A percentile compares a stretch with the other conserved stretches of the same genome.
phyloP scores from a whole-genome alignment of 768 basidiomycete species.

The Mycena latifolia region DNA sequence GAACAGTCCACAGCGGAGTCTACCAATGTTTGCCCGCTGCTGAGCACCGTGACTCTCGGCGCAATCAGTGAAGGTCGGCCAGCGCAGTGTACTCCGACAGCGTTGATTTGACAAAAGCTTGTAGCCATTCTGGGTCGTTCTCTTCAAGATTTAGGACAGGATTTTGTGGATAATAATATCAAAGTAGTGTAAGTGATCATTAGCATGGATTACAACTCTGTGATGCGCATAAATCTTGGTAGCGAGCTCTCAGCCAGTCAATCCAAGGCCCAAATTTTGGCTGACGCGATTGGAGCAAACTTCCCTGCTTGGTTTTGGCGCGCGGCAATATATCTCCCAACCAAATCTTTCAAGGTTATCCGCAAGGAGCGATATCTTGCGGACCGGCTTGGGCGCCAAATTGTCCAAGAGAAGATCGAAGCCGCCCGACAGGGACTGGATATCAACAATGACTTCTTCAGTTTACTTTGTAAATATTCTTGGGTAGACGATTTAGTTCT shows the following conservation, averaged over 20 bases:
- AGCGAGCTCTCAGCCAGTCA: background rate
- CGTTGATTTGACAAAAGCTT: too few relatives aligned
- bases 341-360: background rate
- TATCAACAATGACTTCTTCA: background rate
- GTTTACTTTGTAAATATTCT: background rate
- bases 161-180: background rate
- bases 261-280: background rate
- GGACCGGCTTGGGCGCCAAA: background rate
- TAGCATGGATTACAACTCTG: too few relatives aligned
- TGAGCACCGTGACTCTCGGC: too few relatives aligned
- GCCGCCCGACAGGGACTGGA: slow-evolving; percentile 8
- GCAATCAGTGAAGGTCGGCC: background rate
- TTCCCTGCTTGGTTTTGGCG: background rate
- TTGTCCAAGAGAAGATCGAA: background rate
- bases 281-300: background rate
- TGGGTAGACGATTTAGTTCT: background rate
- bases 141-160: background rate
- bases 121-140: background rate
- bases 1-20: too few relatives aligned
- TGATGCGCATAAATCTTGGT: too few relatives aligned
- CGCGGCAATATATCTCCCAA: background rate
- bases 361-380: background rate
- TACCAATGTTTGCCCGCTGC: too few relatives aligned
- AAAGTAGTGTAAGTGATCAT: background rate
- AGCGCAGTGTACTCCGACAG: too few relatives aligned